Base-by-base conservation (phyloP, 805 yeast genomes). In the Yamadazyma akitaensis region DNA sequence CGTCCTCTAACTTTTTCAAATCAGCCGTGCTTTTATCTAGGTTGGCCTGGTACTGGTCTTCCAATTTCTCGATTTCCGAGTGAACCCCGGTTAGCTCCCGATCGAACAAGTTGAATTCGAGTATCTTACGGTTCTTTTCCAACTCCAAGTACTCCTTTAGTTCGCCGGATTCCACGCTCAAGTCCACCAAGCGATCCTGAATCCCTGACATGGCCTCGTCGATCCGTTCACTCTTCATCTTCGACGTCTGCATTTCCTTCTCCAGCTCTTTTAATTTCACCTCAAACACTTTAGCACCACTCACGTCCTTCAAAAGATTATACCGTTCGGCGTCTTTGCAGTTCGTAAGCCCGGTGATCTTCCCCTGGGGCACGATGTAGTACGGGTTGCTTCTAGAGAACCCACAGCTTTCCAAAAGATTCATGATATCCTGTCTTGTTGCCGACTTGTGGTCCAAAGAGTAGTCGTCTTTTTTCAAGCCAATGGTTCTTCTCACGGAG, bases 361-460 rank as follows among this genome's bases (percentile, higher is more conserved):
- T 76, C 17, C 99, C 99, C 65, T 94, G 99, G 0, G 99, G 98
- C 5, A 94, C 98, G 55, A 94, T 92, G 62, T 92, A 92, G 64
- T 91, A 92, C 0, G 97, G 97, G 53, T 90, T 91, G 5, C 89
- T 81, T 50, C 86, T 77, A 0, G 96, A 86, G 59, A 94, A 89
- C 0, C 99, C 99, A 0, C 96, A 96, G 58, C 88, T 84, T 62
- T 92, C 97, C 32, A 91, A 71, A 51, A 88, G 67, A 52, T 87
- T 85, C 80, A 83, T 82, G 13, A 91, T 76, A 60, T 90, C 97
- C 2, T 85, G 74, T 56, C 90, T 79, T 1, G 92, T 84, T 3
- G 92, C 86, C 12, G 88, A 76, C 57, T 81, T 85, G 40, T 84
- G 84, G 63, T 94, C 92, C 38, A 94, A 63, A 6, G 94, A 84